Evolutionary conservation across 1,284 basidiomycete genomes (phyloP).

Genomic region (Spongiforma sp.): DNA sequence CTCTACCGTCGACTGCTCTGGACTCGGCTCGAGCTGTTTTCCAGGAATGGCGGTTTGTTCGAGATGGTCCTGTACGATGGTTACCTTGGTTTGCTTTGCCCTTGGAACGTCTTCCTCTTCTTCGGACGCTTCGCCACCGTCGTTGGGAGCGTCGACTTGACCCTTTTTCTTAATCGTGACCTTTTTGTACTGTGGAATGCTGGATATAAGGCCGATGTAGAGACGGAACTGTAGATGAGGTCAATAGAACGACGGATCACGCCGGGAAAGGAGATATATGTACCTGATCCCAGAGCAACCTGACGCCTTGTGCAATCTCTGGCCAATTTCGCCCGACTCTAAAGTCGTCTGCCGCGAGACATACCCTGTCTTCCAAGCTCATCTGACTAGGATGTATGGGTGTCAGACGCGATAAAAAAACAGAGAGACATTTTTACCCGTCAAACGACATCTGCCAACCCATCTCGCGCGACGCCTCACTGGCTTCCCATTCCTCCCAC

Average conservation of each 20-base stretch:
- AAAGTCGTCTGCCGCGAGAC: slow-evolving; percentile 51
- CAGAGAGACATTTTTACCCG: slow-evolving; percentile 34
- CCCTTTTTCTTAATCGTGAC: slow-evolving; percentile 20
- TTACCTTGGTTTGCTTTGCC: slow-evolving; percentile 21
- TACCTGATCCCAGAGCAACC: slow-evolving; percentile 54
- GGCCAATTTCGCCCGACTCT: slow-evolving; percentile 47
- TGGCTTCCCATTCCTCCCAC: slow-evolving; percentile 57
- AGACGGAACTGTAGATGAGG: slow-evolving; percentile 28
- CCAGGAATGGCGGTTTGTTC: slow-evolving; percentile 38
- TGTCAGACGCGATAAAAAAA: background rate
- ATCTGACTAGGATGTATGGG: slow-evolving; percentile 31
- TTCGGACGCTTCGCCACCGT: slow-evolving; percentile 28
- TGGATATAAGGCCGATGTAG: slow-evolving; percentile 33
- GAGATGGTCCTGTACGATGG: slow-evolving; percentile 37
- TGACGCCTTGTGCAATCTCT: slow-evolving; percentile 38
- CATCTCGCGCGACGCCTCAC: slow-evolving; percentile 39
- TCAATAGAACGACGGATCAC: background rate
- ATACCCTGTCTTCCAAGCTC: slow-evolving; percentile 45
- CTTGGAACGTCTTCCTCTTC: slow-evolving; percentile 32
- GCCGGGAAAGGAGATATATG: background rate
- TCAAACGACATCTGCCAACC: slow-evolving; percentile 35
- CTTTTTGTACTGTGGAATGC: slow-evolving; percentile 31
- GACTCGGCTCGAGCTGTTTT: slow-evolving; percentile 33
- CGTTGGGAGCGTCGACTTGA: slow-evolving; percentile 27
- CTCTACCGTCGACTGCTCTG: slow-evolving; percentile 17